phyloP scores from a whole-genome alignment of 495 filamentous ascomycete species.

The Penicillium taxi region DNA sequence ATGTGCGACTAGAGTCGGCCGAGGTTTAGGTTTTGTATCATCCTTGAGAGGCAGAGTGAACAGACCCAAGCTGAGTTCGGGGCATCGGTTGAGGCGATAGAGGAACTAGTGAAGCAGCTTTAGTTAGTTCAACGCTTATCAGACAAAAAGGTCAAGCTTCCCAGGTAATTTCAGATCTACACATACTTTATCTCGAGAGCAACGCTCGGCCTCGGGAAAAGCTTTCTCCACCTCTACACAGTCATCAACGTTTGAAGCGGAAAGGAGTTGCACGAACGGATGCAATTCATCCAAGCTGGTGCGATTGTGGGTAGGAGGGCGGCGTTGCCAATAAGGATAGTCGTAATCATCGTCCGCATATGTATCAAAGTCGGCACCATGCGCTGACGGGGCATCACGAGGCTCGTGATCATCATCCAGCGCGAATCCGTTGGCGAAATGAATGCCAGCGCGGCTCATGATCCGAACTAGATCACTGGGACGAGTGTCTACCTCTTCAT shows the following conservation, averaged over 20 bases:
- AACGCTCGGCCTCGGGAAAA: constrained; percentile 65
- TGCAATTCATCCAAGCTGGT: constrained; percentile 47
- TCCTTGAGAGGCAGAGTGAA: constrained; percentile 52
- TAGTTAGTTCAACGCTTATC: no score
- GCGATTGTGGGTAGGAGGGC: constrained; percentile 33
- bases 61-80: constrained; percentile 74
- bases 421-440: constrained; percentile 30
- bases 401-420: constrained; percentile 31
- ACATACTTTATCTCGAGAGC: constrained; percentile 73
- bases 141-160: neutral
- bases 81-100: constrained; percentile 71
- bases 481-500: no score
- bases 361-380: constrained; percentile 38
- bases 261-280: constrained; percentile 66
- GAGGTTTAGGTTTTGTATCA: constrained; percentile 37
- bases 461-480: constrained; percentile 30
- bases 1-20: constrained; percentile 64
- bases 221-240: constrained; percentile 70
- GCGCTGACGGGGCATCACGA: constrained; percentile 36
- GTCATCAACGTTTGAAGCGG: constrained; percentile 63
- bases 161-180: neutral
- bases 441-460: constrained; percentile 24
- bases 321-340: constrained; percentile 39
- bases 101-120: constrained; percentile 48
- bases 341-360: constrained; percentile 35